Percentiles rank a stretch among this genome's conserved stretches.
phyloP scores from a whole-genome alignment of 306 rosid species.

The Clitoria ternatea region DNA sequence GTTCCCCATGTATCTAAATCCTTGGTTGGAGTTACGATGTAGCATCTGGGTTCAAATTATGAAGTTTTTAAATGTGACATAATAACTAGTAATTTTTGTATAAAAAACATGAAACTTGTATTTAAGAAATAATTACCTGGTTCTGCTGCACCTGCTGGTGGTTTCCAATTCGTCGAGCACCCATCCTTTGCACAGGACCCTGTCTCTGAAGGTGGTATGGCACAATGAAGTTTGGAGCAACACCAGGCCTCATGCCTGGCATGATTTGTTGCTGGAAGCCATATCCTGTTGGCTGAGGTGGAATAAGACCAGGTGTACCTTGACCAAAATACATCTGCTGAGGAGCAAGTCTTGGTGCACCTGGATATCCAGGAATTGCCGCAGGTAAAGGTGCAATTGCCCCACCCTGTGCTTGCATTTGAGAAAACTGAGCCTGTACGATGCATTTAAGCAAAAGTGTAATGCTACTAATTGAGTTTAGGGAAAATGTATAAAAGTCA shows the following conservation, averaged over 20 bases:
- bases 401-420: conserved; percentile 44
- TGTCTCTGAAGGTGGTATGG: conserved; percentile 73
- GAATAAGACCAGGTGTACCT: conserved; percentile 55
- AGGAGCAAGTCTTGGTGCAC: conserved; percentile 57
- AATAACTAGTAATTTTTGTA: background rate
- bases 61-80: background rate
- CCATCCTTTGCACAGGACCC: conserved; percentile 56
- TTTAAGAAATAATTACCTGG: conserved; percentile 36
- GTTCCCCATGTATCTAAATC: conserved; percentile 54
- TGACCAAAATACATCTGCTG: conserved; percentile 69
- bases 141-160: conserved; percentile 52
- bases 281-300: conserved; percentile 68
- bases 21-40: conserved; percentile 63
- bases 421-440: conserved; percentile 80
- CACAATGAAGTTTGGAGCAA: conserved; percentile 63
- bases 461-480: background rate
- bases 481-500: background rate
- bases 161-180: conserved; percentile 56
- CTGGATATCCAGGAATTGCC: conserved; percentile 60
- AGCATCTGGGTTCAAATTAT: conserved; percentile 37
- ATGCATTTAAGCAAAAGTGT: background rate
- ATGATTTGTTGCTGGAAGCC: conserved; percentile 75
- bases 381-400: conserved; percentile 48
- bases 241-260: conserved; percentile 71
- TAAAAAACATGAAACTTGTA: background rate